These are phyloP conservation scores for Mycena chlorophos DNA, from an alignment of 768 basidiomycete genomes.

Conservation along the genomic window DNA sequence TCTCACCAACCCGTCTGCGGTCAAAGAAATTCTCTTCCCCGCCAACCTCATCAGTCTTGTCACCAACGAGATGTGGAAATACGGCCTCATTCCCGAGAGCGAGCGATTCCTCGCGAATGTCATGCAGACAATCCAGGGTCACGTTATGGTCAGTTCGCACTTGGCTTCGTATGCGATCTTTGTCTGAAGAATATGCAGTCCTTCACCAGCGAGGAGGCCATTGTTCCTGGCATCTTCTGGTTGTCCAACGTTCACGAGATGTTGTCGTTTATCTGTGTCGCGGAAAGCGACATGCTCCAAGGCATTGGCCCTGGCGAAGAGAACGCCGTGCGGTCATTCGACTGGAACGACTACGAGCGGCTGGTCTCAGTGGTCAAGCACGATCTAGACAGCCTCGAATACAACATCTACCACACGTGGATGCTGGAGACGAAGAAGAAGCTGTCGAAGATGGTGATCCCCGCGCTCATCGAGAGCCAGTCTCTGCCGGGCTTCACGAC, in stretches of 20 bases:
- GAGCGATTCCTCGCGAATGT: constrained; percentile 98
- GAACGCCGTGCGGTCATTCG: constrained; percentile 86
- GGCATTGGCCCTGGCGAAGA: constrained; percentile 97
- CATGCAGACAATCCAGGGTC: constrained; percentile 96
- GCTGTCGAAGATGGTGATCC: constrained; percentile 95
- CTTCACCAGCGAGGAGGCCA: constrained; percentile 90
- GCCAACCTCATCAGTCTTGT: constrained; percentile 96
- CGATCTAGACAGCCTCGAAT: constrained; percentile 96
- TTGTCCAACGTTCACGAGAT: constrained; percentile 99
- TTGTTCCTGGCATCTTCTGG: constrained; percentile 98
- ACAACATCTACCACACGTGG: constrained; percentile 99
- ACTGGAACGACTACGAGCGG: constrained; percentile 96
- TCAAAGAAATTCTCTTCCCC: constrained; percentile 98
- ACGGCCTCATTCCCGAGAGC: constrained; percentile 93
- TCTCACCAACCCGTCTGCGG: constrained; percentile 85
- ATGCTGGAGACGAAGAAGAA: constrained; percentile 98
- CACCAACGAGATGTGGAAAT: constrained; percentile 99
- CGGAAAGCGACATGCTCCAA: constrained; percentile 98
- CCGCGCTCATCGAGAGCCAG: constrained; percentile 97
- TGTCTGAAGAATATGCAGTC: constrained; percentile 53
- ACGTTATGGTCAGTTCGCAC: constrained; percentile 85
- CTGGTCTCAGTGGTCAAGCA: constrained; percentile 98
- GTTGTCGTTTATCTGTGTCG: constrained; percentile 97
- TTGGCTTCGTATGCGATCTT: constrained; percentile 2
- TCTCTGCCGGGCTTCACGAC: constrained; percentile 97